Base-by-base conservation (phyloP, 495 filamentous ascomycete species). In the Arthonia radiata region DNA sequence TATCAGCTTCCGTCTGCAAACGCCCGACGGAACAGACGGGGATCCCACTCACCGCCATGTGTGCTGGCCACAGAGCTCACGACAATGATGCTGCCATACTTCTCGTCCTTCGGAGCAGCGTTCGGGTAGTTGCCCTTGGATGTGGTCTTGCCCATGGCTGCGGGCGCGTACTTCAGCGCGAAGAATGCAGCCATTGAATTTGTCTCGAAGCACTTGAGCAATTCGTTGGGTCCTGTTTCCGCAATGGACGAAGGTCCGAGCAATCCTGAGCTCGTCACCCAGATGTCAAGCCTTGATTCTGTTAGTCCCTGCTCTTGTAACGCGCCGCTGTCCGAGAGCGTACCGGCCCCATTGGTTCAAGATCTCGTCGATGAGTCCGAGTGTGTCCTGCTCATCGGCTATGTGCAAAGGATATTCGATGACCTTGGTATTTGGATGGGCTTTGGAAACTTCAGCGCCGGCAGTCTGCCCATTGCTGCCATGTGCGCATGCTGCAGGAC, bases 181-280 rank as follows among this genome's bases (percentile, higher is more conserved):
- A 62, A 70, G 41, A 70, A 66, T 2, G 64, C 59, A 7, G 61
- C 61, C 33, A 66, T 48, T 23, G 48, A 49, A 37, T 66, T 64
- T 1, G 57, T 57, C 33, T 63, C 58, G 41, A 67, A 60, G 34
- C 53, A 56, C 22, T 54, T 57, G 25, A 50, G 48, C 21, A 68
- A 38, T 38, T 63, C 59, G 5, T 41, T 38, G 1, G 62, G 55
- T 0, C 59, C 58, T 3, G 64, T 67, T 8, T 46, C 46, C 18
- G 53, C 51, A 24, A 68, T 55, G 5, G 57, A 61, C 3, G 61
- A 46, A 0, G 64, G 64, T 4, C 59, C 62, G 4, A 65, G 53
- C 6, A 67, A 51, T 5, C 55, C 57, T 1, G 60, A 58, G 11
- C 49, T 55, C 29, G 54, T 61, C 8, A 63, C 52, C 59, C 62